Percentiles rank a stretch among this genome's conserved stretches.
Conservation (phyloP, 257 asterid species). For the Solanum sejunctum region DNA sequence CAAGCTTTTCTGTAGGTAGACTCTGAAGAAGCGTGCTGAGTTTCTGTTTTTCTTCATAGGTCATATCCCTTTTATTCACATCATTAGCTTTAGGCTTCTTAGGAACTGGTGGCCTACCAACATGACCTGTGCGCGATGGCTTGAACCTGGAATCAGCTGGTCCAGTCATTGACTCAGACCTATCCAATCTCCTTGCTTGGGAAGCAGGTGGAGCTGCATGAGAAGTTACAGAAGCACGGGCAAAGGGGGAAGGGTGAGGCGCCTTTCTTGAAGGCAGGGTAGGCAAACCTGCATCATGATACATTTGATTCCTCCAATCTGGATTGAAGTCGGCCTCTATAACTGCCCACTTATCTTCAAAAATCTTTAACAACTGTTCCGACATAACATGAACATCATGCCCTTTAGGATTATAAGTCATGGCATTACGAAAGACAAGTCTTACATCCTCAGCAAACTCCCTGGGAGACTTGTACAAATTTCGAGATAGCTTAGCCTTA, state of each 20-base stretch:
- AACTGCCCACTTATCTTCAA: constrained; percentile 14
- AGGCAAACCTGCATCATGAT: constrained; percentile 7
- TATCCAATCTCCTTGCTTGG: constrained; percentile 4
- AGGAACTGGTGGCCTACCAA: constrained; percentile 6
- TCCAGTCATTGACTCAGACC: background rate
- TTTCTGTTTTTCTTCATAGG: constrained; percentile 14
- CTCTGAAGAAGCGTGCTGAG: constrained; percentile 10
- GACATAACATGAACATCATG: constrained; percentile 19
- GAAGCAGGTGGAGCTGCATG: background rate
- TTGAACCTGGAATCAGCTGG: background rate
- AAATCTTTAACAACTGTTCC: constrained; percentile 4
- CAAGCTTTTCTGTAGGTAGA: constrained; percentile 14
- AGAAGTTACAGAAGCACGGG: background rate
- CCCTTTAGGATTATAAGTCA: constrained; percentile 17
- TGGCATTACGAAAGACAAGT: constrained; percentile 8
- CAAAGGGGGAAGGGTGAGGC: background rate
- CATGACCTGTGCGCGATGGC: background rate
- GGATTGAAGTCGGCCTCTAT: constrained; percentile 11
- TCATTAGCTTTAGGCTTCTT: constrained; percentile 17
- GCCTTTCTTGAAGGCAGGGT: constrained; percentile 3
- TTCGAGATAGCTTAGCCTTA: constrained; percentile 4
- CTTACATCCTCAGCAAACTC: constrained; percentile 14
- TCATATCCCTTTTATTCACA: constrained; percentile 14
- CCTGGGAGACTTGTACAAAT: constrained; percentile 4
- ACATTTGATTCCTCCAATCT: constrained; percentile 7